phyloP scores from a whole-genome alignment of 306 rosid species.

The Arachis stenosperma region DNA sequence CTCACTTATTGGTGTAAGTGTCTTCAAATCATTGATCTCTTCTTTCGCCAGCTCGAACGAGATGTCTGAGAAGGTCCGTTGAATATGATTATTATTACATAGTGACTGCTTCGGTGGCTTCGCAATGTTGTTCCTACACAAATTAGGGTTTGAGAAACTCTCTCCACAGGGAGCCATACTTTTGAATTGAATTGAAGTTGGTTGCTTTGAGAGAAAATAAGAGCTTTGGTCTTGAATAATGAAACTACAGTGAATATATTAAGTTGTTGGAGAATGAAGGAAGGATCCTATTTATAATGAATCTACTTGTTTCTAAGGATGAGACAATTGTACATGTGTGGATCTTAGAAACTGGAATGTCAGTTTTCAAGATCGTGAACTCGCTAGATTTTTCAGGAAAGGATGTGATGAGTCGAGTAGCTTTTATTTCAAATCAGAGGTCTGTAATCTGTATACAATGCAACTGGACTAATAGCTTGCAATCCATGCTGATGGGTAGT shows the following conservation, averaged over 20 bases:
- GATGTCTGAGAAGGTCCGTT: conserved; percentile 83
- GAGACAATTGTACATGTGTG: conserved; percentile 47
- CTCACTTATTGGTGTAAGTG: conserved; percentile 69
- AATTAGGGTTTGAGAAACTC: conserved; percentile 35
- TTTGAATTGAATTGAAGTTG: no score
- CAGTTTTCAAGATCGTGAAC: conserved; percentile 55
- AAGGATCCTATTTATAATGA: conserved; percentile 55
- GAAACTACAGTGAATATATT: background rate
- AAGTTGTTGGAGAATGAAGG: conserved; percentile 11
- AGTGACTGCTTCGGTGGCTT: conserved; percentile 60
- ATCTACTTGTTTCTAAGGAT: background rate
- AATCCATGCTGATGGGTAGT: conserved; percentile 14
- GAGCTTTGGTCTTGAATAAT: background rate
- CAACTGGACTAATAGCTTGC: background rate
- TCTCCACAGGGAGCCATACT: conserved; percentile 84
- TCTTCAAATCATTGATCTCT: conserved; percentile 19
- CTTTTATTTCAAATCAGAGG: conserved; percentile 34
- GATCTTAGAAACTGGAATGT: conserved; percentile 50
- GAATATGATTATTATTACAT: conserved; percentile 39
- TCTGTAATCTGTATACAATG: background rate
- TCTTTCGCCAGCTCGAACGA: conserved; percentile 66
- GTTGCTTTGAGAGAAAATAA: no score
- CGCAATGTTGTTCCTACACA: conserved; percentile 26
- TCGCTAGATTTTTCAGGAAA: conserved; percentile 50
- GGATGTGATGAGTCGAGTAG: conserved; percentile 33